Base-by-base conservation (phyloP, 495 filamentous ascomycete species). In the Terfezia claveryi region DNA sequence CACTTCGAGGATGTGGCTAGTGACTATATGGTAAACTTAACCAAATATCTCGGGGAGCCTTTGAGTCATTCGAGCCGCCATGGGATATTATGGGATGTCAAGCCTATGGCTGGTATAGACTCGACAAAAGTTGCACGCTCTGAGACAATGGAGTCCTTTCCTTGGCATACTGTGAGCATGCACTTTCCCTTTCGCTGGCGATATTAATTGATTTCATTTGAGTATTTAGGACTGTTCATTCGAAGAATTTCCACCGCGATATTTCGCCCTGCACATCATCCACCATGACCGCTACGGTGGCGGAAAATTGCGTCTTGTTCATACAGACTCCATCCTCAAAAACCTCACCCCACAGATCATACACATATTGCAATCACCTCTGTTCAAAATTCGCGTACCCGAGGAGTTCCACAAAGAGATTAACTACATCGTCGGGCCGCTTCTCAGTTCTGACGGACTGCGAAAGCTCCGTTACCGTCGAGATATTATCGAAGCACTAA, bases 251-350 rank as follows among this genome's bases (percentile, higher is more conserved):
- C 69, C 69, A 4, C 69, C 69, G 6, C 58, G 58, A 37, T 73
- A 59, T 51, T 70, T 73, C 60, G 69, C 61, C 0, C 64, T 73
- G 4, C 69, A 73, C 37, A 61, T 72, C 10, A 51, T 73, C 8
- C 68, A 64, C 11, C 53, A 61, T 1, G 70, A 73, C 52, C 56
- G 55, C 8, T 62, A 56, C 37, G 70, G 68, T 8, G 70, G 70
- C 6, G 70, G 70, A 0, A 67, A 66, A 1, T 56, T 72, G 2
- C 67, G 63, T 0, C 56, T 70, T 11, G 55, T 71, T 49, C 65
- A 59, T 0, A 59, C 66, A 56, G 41, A 64, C 27, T 44, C 50
- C 2, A 53, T 70, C 1, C 32, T 66, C 10, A 14, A 50, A 0
- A 36, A 58, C 7, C 60, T 72, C 2, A 62, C 62, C 9, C 53